These are phyloP conservation scores for Ophiostoma piceae DNA, from an alignment of 2,329 filamentous ascomycete species.

Conservation along the genomic window DNA sequence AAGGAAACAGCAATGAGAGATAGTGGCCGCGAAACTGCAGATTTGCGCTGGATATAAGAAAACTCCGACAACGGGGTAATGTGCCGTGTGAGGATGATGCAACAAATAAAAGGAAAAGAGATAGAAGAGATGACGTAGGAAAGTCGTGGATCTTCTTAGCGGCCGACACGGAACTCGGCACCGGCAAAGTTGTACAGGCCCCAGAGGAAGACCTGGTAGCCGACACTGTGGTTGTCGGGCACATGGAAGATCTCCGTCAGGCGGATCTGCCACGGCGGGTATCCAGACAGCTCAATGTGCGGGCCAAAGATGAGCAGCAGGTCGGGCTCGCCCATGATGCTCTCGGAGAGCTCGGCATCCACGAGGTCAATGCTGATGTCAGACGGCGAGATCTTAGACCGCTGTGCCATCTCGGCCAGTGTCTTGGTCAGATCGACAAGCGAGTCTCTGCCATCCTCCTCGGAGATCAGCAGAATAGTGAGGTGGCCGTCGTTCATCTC, in stretches of 20 bases:
- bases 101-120: background rate
- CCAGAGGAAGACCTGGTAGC: conserved; percentile 88
- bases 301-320: conserved; percentile 83
- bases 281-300: conserved; percentile 77
- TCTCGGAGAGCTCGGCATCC: conserved; percentile 76
- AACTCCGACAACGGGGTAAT: background rate
- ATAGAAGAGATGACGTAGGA: background rate
- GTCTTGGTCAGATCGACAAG: conserved; percentile 94
- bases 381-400: conserved; percentile 69
- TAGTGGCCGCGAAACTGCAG: background rate
- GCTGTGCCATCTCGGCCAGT: conserved; percentile 89
- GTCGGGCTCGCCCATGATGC: conserved; percentile 83
- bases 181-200: conserved; percentile 78
- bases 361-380: conserved; percentile 85
- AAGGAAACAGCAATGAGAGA: background rate
- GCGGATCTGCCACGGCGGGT: conserved; percentile 93
- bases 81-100: background rate
- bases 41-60: background rate
- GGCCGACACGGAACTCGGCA: conserved; percentile 83
- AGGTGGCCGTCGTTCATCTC: conserved; percentile 40
- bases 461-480: conserved; percentile 71
- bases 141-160: conserved; percentile 36
- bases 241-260: conserved; percentile 88
- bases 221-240: conserved; percentile 72
- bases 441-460: conserved; percentile 84